phyloP scores from a whole-genome alignment of 1,284 basidiomycete genomes.

The Heterobasidion annosum region DNA sequence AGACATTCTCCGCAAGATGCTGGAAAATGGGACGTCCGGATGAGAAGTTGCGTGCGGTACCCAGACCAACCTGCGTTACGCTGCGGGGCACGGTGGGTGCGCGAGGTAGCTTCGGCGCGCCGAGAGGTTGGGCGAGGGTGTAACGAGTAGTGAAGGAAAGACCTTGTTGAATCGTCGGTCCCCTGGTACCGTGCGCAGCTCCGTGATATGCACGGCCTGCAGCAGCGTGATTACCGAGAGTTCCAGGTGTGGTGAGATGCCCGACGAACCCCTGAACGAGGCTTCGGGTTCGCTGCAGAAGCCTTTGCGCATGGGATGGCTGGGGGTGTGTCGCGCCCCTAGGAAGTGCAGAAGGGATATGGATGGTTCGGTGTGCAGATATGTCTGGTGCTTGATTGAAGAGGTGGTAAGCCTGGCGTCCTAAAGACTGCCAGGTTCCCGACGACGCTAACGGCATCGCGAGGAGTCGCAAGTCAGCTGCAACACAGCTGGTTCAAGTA shows the following conservation, averaged over 20 bases:
- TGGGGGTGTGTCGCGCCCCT: constrained; percentile 13
- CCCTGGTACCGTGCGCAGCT: constrained; percentile 14
- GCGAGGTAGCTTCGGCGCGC: constrained; percentile 43
- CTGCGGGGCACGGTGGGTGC: constrained; percentile 39
- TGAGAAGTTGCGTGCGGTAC: constrained; percentile 63
- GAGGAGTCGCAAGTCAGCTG: not conserved
- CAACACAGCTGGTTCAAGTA: too few relatives aligned
- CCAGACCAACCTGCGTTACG: constrained; percentile 59
- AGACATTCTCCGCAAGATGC: constrained; percentile 67
- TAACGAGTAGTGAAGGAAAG: constrained; percentile 38
- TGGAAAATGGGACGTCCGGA: constrained; percentile 67
- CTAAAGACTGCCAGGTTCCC: constrained; percentile 31
- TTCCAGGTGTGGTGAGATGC: constrained; percentile 48
- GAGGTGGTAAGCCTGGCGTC: constrained; percentile 21
- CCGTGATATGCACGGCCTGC: constrained; percentile 29
- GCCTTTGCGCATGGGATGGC: constrained; percentile 31
- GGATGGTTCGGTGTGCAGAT: constrained; percentile 27
- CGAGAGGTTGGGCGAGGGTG: constrained; percentile 32
- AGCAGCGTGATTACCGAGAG: constrained; percentile 26
- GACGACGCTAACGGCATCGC: constrained; percentile 49
- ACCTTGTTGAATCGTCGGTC: constrained; percentile 24
- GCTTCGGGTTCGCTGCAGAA: constrained; percentile 45
- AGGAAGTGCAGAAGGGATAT: constrained; percentile 28
- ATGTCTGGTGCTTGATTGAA: constrained; percentile 11
- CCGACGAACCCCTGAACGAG: constrained; percentile 46